Conservation (phyloP, 352 stramenopile species). For the Blastocystis sp. region DNA sequence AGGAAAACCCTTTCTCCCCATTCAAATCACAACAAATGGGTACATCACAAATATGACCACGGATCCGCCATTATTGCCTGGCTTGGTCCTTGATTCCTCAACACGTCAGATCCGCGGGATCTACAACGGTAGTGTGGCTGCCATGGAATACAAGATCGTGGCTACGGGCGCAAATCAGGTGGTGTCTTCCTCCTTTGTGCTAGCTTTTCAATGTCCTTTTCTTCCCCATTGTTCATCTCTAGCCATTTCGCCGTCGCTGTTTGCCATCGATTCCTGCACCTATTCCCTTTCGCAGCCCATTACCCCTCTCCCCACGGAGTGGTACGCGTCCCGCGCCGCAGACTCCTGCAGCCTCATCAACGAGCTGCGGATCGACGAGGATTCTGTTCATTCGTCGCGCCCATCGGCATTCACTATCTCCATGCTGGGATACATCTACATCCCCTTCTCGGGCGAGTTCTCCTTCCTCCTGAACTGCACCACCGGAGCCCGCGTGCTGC, state of each 20-base stretch:
- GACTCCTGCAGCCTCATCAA: no score
- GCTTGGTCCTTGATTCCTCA: not conserved
- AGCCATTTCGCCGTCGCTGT: not conserved
- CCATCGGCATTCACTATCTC: no score
- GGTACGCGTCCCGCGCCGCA: no score
- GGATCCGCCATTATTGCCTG: not conserved
- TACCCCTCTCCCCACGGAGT: no score
- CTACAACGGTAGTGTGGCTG: not conserved
- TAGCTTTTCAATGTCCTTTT: not conserved
- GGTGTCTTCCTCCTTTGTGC: no score
- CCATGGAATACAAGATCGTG: not conserved
- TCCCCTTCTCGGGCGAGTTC: no score
- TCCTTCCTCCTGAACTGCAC: no score
- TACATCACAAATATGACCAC: not conserved
- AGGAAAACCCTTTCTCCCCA: slow-evolving; percentile 27
- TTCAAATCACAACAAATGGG: slow-evolving; percentile 16
- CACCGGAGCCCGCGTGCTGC: no score
- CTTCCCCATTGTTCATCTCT: not conserved
- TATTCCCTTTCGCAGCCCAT: not conserved
- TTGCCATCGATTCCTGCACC: not conserved
- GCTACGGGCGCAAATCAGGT: not conserved
- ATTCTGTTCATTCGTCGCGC: no score
- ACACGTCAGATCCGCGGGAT: slow-evolving; percentile 4
- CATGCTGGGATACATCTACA: no score
- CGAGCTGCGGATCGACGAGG: no score